phyloP scores from a whole-genome alignment of 306 rosid genomes.

The Cucumis melo region DNA sequence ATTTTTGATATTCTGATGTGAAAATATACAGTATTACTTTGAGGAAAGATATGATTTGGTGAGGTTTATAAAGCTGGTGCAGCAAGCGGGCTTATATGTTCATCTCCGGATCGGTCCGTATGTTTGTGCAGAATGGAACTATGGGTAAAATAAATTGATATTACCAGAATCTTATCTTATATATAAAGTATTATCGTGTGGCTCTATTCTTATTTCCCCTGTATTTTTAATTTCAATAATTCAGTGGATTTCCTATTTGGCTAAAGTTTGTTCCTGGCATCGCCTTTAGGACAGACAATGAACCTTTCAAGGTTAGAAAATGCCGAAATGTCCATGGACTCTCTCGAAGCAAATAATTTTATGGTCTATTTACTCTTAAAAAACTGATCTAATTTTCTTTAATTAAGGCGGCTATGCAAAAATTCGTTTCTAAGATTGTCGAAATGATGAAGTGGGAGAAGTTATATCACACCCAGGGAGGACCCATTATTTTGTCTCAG shows the following conservation, averaged over 20 bases:
- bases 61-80: conserved; percentile 71
- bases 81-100: conserved; percentile 78
- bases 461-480: conserved; percentile 74
- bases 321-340: background rate
- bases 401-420: conserved; percentile 77
- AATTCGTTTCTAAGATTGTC: conserved; percentile 61
- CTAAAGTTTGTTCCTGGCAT: conserved; percentile 76
- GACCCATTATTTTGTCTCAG: conserved; percentile 90
- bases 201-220: background rate
- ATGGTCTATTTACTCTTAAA: background rate
- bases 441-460: conserved; percentile 63
- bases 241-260: conserved; percentile 97
- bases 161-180: background rate
- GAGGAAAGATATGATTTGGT: conserved; percentile 79
- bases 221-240: background rate
- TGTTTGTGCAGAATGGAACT: conserved; percentile 90
- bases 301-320: conserved; percentile 63
- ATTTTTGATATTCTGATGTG: background rate
- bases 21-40: conserved; percentile 54
- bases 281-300: conserved; percentile 75
- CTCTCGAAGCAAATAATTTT: background rate
- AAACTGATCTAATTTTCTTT: background rate
- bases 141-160: conserved; percentile 41
- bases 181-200: background rate
- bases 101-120: conserved; percentile 90